phyloP scores from a whole-genome alignment of 768 basidiomycete species.

The Lactarius hatsudake region DNA sequence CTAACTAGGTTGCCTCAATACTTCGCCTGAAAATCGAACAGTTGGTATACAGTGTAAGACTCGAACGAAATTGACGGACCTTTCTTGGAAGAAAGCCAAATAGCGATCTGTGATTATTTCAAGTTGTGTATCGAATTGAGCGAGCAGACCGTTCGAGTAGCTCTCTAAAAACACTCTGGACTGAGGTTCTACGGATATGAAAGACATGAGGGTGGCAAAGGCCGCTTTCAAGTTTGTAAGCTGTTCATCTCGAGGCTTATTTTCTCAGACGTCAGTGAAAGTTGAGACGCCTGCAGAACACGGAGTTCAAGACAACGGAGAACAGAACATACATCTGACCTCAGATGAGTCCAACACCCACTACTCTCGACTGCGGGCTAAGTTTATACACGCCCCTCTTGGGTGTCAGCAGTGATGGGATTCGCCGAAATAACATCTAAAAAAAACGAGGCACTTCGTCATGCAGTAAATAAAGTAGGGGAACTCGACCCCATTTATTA shows the following conservation, averaged over 20 bases:
- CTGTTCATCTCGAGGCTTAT: neutral
- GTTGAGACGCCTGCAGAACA: neutral
- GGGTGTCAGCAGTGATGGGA: too few species aligned
- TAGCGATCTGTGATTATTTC: neutral
- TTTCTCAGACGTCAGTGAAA: neutral
- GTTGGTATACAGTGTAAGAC: neutral
- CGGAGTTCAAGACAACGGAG: neutral
- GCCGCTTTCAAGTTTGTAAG: neutral
- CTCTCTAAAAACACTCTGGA: neutral
- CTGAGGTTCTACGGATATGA: neutral
- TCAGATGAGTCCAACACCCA: neutral
- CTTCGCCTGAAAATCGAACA: neutral
- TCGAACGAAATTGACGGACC: neutral
- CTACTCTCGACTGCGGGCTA: neutral
- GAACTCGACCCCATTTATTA: neutral
- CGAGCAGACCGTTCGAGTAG: neutral
- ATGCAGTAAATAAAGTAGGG: neutral
- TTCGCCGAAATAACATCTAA: too few species aligned
- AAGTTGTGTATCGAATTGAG: neutral
- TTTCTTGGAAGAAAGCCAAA: neutral
- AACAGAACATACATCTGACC: neutral
- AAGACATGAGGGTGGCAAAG: neutral
- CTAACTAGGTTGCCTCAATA: neutral
- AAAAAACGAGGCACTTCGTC: neutral
- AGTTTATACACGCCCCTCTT: too few species aligned